phyloP scores from a whole-genome alignment of 371 early-diverging fungal genomes.

The Actinomucor elegans region DNA sequence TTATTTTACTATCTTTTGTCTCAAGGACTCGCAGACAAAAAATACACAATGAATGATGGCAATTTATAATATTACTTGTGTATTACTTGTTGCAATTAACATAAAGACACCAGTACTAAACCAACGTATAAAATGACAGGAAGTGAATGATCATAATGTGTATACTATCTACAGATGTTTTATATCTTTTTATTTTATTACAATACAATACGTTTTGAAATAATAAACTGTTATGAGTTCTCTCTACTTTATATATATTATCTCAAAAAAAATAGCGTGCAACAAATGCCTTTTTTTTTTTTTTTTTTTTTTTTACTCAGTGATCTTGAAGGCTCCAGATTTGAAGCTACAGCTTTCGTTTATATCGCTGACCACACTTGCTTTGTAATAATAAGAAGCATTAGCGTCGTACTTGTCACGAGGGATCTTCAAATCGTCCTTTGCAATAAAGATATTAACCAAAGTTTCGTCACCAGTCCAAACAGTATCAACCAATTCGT shows the following conservation, averaged over 20 bases:
- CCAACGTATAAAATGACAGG: no score
- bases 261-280: no score
- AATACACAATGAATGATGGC: no score
- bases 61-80: no score
- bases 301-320: constrained; percentile 8
- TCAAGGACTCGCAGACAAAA: no score
- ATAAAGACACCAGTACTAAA: no score
- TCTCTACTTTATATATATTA: no score
- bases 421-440: constrained; percentile 26
- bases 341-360: constrained; percentile 26
- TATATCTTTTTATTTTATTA: constrained; percentile 4
- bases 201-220: no score
- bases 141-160: background rate
- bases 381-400: constrained; percentile 21
- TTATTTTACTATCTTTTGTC: no score
- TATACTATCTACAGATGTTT: background rate
- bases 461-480: constrained; percentile 19
- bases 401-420: constrained; percentile 11
- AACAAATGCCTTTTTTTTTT: background rate
- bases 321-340: constrained; percentile 25
- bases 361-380: constrained; percentile 14
- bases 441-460: constrained; percentile 13
- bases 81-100: no score
- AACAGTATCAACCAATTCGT: constrained; percentile 16
- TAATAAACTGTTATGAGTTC: no score